Evolutionary conservation across 1,139 yeast species (phyloP).

Genomic region (Nakaseomyces uthaithaninus): DNA sequence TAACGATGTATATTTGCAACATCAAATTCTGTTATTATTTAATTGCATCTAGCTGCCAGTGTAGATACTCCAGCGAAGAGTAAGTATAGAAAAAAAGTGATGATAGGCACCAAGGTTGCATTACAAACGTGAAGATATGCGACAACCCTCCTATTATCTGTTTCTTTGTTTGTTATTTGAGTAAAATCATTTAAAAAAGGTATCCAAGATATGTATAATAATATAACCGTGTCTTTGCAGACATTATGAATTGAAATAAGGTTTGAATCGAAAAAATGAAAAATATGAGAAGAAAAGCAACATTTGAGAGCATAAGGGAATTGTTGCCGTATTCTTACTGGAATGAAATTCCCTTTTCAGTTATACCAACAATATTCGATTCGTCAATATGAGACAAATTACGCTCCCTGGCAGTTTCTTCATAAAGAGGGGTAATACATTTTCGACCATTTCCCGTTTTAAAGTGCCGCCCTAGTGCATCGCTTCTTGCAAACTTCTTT

Average conservation of each 20-base stretch:
- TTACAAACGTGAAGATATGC: too few relatives aligned
- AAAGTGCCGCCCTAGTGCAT: conserved; percentile 88
- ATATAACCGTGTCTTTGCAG: neutral
- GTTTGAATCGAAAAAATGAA: conserved; percentile 1
- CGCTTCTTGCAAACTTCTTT: conserved; percentile 87
- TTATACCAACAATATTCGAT: conserved; percentile 1
- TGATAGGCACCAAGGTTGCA: too few relatives aligned
- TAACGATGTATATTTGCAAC: too few relatives aligned
- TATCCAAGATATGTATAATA: neutral
- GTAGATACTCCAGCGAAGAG: too few relatives aligned
- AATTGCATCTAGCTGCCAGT: too few relatives aligned
- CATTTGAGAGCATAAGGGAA: neutral
- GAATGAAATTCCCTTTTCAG: conserved; percentile 6
- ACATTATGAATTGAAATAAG: conserved; percentile 1
- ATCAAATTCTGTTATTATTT: too few relatives aligned
- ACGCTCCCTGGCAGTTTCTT: conserved; percentile 48
- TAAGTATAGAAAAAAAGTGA: too few relatives aligned
- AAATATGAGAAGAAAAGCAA: neutral
- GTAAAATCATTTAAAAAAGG: neutral
- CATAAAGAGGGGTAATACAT: conserved; percentile 68
- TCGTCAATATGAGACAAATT: conserved; percentile 4
- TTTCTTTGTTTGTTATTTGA: too few relatives aligned
- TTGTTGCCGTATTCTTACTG: too few relatives aligned
- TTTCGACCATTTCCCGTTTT: conserved; percentile 87
- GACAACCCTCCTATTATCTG: too few relatives aligned